Evolutionary conservation across 2,329 filamentous ascomycete genomes (phyloP), one percentile per base, ranked within the genome.

Genomic region (Talaromyces sp.): DNA sequence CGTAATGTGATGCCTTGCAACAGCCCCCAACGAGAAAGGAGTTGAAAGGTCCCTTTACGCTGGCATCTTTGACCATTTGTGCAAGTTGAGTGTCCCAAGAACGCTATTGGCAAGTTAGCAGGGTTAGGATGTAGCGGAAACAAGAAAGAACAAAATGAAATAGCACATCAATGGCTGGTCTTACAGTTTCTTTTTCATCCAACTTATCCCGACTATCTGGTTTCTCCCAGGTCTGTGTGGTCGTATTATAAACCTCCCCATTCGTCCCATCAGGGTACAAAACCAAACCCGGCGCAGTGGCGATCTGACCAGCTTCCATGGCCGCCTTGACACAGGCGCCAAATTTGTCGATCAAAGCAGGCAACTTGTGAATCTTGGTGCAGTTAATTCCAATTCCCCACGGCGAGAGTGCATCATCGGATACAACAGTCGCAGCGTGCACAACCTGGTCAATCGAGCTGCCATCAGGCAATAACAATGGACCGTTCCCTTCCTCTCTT

Each of bases 341-440:
- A n/a, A n/a, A n/a, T n/a, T n/a, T n/a, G n/a, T n/a, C n/a, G n/a
- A n/a, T n/a, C n/a, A n/a, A n/a, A n/a, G n/a, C n/a, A n/a, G n/a
- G n/a, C n/a, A n/a, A n/a, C 55, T 73, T 75, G 58, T 69, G 64
- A 43, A 76, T 63, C 59, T 76, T 75, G 2, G 76, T 89, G 71
- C 87, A 89, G 72, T 89, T 89, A 67, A 89, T 81, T 1, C 87
- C 87, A 26, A 90, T 79, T 0, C 83, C 86, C 82, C 83, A 86
- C 0, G 86, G 86, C 3, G 72, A 63, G 11, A 59, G 63, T 2
- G 60, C 63, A 6, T 60, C 66, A 1, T 62, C 62, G 27, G 64
- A 59, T 27, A 61, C 62, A 46, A 46, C 61, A 31, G 81, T 26
- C 65, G 79, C 75, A 27, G 74, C 73, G 31, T 64, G 53, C 9